These are phyloP conservation scores for Nicotiana rustica DNA, from an alignment of 305 asterid species.

Conservation along the genomic window DNA sequence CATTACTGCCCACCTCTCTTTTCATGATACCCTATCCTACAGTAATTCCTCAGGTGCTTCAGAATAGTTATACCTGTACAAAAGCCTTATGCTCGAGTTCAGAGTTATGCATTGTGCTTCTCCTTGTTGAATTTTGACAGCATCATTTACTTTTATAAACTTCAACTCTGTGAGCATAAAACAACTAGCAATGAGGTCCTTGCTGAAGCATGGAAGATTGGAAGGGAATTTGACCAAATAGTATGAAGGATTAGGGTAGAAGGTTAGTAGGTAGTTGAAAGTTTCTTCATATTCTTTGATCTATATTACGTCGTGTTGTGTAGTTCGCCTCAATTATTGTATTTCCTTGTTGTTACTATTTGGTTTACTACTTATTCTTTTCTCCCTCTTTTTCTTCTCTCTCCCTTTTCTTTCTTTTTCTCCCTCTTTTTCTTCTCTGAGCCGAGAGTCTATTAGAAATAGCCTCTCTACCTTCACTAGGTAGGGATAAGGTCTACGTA, in stretches of 20 bases:
- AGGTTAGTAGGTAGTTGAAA: too few relatives aligned
- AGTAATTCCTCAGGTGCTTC: not conserved
- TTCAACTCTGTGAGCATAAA: not conserved
- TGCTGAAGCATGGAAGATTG: not conserved
- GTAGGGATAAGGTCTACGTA: too few relatives aligned
- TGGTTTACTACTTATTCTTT: too few relatives aligned
- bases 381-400: too few relatives aligned
- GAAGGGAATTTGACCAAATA: constrained; percentile 9
- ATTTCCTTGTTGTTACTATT: too few relatives aligned
- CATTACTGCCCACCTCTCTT: not conserved
- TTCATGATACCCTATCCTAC: not conserved
- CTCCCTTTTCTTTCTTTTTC: too few relatives aligned
- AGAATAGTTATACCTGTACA: not conserved
- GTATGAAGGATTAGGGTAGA: not conserved
- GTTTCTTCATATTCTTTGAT: too few relatives aligned
- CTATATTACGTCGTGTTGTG: too few relatives aligned
- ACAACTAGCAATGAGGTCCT: constrained; percentile 14
- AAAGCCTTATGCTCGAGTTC: not conserved
- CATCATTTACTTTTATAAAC: not conserved
- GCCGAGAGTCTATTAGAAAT: too few relatives aligned
- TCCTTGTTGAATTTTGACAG: not conserved
- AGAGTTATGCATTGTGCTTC: not conserved
- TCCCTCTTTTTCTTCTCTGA: too few relatives aligned
- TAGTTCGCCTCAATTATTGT: too few relatives aligned
- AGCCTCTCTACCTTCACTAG: too few relatives aligned